Conservation (phyloP, 306 rosid genomes). For the Fagus sylvatica region DNA sequence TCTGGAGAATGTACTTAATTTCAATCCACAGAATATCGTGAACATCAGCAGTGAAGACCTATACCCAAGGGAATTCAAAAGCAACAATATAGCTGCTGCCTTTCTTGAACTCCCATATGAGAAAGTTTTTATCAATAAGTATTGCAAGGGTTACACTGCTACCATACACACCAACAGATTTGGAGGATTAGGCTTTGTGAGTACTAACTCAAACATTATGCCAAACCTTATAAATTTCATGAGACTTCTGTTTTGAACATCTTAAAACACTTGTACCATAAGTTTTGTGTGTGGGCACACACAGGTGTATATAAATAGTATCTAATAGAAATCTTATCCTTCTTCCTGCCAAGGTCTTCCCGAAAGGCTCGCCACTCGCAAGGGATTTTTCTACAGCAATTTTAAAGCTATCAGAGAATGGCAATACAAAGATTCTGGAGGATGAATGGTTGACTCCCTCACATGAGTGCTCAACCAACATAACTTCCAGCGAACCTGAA, state of each 20-base stretch:
- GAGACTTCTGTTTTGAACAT: too few species aligned
- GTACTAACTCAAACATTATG: not conserved
- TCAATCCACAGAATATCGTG: not conserved
- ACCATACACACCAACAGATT: conserved; percentile 18
- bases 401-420: conserved; percentile 29
- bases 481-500: not conserved
- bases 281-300: too few species aligned
- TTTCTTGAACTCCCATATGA: conserved; percentile 39
- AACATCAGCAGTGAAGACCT: not conserved
- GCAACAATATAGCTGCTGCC: conserved; percentile 22
- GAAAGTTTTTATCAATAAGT: conserved; percentile 22
- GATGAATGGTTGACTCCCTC: conserved; percentile 14
- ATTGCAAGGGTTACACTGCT: conserved; percentile 24
- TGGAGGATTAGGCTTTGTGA: conserved; percentile 49
- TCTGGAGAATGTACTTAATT: not conserved
- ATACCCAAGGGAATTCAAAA: not conserved
- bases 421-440: conserved; percentile 13
- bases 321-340: not conserved
- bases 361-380: conserved; percentile 43
- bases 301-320: too few species aligned
- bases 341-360: conserved; percentile 30
- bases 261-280: too few species aligned
- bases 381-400: conserved; percentile 36
- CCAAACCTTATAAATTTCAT: too few species aligned
- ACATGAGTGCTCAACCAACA: conserved; percentile 12